Conservation (phyloP, 805 yeast species). For the Pichia membranifaciens region DNA sequence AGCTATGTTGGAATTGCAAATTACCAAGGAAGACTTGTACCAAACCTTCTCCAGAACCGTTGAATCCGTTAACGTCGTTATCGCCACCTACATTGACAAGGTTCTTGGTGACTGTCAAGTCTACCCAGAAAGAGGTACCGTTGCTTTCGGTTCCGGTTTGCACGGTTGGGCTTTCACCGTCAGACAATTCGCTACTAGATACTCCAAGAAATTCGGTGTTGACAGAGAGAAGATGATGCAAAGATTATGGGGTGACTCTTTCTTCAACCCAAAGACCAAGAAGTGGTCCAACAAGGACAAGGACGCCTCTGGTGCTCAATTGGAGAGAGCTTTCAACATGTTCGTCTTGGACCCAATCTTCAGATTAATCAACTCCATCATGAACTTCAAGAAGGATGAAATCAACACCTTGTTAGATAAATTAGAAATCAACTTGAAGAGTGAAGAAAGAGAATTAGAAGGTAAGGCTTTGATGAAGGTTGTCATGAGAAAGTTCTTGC, state of each 20-base stretch:
- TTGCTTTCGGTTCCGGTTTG: conserved; percentile 99
- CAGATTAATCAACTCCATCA: conserved; percentile 93
- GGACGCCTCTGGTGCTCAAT: conserved; percentile 90
- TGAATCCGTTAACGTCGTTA: conserved; percentile 98
- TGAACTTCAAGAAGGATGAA: conserved; percentile 99
- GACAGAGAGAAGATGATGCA: conserved; percentile 97
- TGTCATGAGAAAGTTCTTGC: conserved; percentile 99
- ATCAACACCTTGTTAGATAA: conserved; percentile 86
- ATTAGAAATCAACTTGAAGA: conserved; percentile 88
- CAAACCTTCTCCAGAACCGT: conserved; percentile 98
- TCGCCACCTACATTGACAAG: conserved; percentile 89
- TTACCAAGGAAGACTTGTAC: conserved; percentile 97
- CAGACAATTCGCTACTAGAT: conserved; percentile 96
- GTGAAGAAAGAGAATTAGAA: conserved; percentile 96
- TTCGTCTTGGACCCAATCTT: conserved; percentile 98
- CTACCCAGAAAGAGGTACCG: conserved; percentile 98
- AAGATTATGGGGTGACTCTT: conserved; percentile 99
- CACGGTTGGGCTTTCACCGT: conserved; percentile 99
- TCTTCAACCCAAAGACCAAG: conserved; percentile 99
- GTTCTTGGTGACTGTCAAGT: conserved; percentile 94
- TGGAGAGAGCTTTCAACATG: conserved; percentile 99
- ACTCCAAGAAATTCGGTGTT: conserved; percentile 99
- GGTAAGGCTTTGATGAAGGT: conserved; percentile 98
- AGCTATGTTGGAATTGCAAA: conserved; percentile 98
- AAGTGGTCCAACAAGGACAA: conserved; percentile 96